Percentiles rank a stretch among this genome's conserved stretches.
These are phyloP conservation scores for Pontederia paniculata DNA, from an alignment of 176 grass and related monocot species.

Conservation along the genomic window DNA sequence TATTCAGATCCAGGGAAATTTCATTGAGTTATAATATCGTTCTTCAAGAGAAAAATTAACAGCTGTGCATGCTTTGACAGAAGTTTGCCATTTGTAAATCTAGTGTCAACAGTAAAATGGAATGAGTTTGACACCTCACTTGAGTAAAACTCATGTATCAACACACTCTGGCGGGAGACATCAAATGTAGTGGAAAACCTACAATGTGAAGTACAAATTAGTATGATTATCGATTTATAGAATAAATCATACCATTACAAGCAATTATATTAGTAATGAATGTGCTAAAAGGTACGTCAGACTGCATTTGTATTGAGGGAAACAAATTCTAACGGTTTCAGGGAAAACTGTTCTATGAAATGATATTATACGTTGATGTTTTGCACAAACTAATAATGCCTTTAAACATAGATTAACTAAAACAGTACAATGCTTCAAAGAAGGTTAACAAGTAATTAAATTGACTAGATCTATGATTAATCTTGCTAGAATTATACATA, in stretches of 20 bases:
- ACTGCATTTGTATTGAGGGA: too few relatives aligned
- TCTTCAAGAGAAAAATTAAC: slow-evolving; percentile 66
- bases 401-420: too few relatives aligned
- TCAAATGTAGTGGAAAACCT: slow-evolving; percentile 14
- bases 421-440: too few relatives aligned
- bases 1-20: slow-evolving; percentile 74
- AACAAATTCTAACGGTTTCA: neutral
- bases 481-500: too few relatives aligned
- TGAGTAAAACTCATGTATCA: slow-evolving; percentile 32
- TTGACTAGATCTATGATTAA: too few relatives aligned
- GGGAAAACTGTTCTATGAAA: too few relatives aligned
- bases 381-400: too few relatives aligned
- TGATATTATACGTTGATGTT: too few relatives aligned
- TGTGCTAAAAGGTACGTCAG: too few relatives aligned
- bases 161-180: slow-evolving; percentile 10
- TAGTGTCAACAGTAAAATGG: slow-evolving; percentile 83
- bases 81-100: slow-evolving; percentile 76
- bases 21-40: slow-evolving; percentile 76
- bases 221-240: neutral
- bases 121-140: slow-evolving; percentile 67
- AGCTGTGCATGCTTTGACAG: slow-evolving; percentile 78
- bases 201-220: neutral
- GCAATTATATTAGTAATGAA: too few relatives aligned
- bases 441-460: too few relatives aligned
- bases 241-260: slow-evolving; percentile 63